Base-by-base conservation (phyloP, 192 early-diverging fungal species). In the Coemansia sp. region DNA sequence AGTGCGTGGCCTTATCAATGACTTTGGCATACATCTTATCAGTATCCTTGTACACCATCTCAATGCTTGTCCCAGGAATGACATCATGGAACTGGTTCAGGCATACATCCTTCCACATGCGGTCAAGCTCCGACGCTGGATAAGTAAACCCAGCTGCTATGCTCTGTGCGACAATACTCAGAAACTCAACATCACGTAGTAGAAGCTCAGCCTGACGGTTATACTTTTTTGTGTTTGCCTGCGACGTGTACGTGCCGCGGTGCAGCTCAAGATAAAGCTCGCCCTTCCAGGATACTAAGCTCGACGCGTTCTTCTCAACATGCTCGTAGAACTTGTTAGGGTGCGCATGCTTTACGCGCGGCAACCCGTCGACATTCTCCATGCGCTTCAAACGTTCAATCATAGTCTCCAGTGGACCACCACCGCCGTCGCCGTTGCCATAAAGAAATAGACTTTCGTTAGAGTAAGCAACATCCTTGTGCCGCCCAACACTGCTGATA, bases 181-280 rank as follows among this genome's bases (percentile, higher is more conserved):
- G 71, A 57, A 92, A 72, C 70, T 99, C 96, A 21, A 95, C 81
- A 57, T 96, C 88, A 7, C 92, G 88, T 46, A 99, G 76, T 61
- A 97, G 73, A 5, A 90, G 74, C 80, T 99, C 97, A 19, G 85
- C 85, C 46, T 84, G 85, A 6, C 97, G 89, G 78, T 99, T 99
- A 64, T 84, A 86, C 58, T 88, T 85, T 70, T 99, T 99, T 32
- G 86, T 89, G 4, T 82, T 68, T 2, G 91, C 92, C 67, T 98
- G 96, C 3, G 96, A 85, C 1, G 97, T 99, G 77, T 97, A 98
- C 54, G 95, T 98, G 58, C 97, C 97, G 57, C 97, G 88, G 76
- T 99, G 97, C 25, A 98, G 87, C 78, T 99, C 97, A 87, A 97
- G 93, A 74, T 98, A 97, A 80, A 96, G 84, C 82, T 99, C 97